Base-by-base conservation (phyloP, 768 basidiomycete species). In the Xerocomus brunneocitrinus region DNA sequence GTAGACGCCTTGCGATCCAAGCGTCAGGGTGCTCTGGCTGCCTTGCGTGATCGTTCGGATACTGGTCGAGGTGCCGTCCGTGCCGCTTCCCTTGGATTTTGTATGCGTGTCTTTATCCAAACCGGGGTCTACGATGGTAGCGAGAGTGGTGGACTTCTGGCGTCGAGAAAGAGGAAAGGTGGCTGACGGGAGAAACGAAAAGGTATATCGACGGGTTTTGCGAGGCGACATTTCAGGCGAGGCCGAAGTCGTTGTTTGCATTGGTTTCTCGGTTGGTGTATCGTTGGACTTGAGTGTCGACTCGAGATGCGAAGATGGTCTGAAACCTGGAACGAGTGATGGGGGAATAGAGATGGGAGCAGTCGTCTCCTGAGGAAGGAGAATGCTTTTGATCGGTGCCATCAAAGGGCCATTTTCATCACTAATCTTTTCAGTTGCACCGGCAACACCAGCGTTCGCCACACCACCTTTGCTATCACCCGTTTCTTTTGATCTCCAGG, bases 131-230 rank as follows among this genome's bases (percentile, higher is more conserved):
- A 47, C 35, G 16, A 14, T 16, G 14, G 41, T 6, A 39, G 54
- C 45, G 9, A 34, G 16, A 0, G 54, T 46, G 16, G 39, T 16
- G 6, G 59, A 42, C 32, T 62, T 67, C 24, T 53, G 57, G 32
- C 54, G 68, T n/a, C 52, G 67, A 30, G 50, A 34, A 16, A 55
- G 57, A 5, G 49, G 43, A 32, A 70, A 60, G n/a, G 57, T 25
- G 25, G 64, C 22, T 0, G 66, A 31, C 2, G 66, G 22, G 4
- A 70, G 38, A 6, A 68, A 62, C 8, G 60, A 63, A 54, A 68
- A 68, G 3, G 62, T 68, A 31, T 47, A 59, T 43, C 68, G 47
- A 16, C 55, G 63, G 22, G 46, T 3, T 51, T 49, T 60, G 12
- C 52, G 65, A 47, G 50, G 47, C 6, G 54, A 34, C 2, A 49